Evolutionary conservation across 2,329 filamentous ascomycete species (phyloP).

Genomic region (Cercospora zeae-maydis): DNA sequence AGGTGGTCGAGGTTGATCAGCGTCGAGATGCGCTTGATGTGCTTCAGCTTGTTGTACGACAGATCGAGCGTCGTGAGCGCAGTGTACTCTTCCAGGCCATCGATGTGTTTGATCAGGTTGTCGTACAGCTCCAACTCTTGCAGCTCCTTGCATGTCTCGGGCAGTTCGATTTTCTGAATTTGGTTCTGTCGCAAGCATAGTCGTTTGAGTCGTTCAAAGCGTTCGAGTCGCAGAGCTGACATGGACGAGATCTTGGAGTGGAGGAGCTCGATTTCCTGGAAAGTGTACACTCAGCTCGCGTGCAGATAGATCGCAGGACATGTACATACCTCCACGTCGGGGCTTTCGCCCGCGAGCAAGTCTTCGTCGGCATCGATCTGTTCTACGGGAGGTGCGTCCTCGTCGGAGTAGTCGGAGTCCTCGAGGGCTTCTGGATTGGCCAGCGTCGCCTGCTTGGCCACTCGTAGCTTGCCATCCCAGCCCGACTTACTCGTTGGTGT

Average conservation of each 20-base stretch:
- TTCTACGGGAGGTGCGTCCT: conserved; percentile 63
- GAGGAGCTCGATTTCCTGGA: conserved; percentile 79
- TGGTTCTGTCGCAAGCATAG: conserved; percentile 91
- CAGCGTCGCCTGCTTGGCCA: conserved; percentile 66
- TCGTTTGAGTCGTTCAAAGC: conserved; percentile 67
- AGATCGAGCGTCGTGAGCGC: conserved; percentile 79
- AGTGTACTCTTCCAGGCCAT: conserved; percentile 72
- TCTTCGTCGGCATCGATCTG: conserved; percentile 77
- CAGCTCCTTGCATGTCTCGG: conserved; percentile 61
- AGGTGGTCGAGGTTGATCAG: conserved; percentile 75
- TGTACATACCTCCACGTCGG: conserved; percentile 48
- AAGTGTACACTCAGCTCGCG: conserved; percentile 19
- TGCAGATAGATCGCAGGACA: conserved; percentile 10
- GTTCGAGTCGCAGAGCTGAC: conserved; percentile 70
- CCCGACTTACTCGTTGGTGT: conserved; percentile 43
- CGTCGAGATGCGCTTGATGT: conserved; percentile 84
- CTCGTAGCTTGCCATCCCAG: conserved; percentile 78
- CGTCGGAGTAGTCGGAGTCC: conserved; percentile 81
- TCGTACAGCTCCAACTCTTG: conserved; percentile 93
- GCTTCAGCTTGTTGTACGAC: conserved; percentile 99
- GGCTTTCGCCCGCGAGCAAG: conserved; percentile 56
- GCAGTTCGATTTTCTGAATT: conserved; percentile 75
- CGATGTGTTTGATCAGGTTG: conserved; percentile 85
- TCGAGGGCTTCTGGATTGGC: conserved; percentile 77
- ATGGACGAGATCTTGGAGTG: conserved; percentile 82